Conservation (phyloP, 2,329 filamentous ascomycete genomes). For the Pyrenophora teres region DNA sequence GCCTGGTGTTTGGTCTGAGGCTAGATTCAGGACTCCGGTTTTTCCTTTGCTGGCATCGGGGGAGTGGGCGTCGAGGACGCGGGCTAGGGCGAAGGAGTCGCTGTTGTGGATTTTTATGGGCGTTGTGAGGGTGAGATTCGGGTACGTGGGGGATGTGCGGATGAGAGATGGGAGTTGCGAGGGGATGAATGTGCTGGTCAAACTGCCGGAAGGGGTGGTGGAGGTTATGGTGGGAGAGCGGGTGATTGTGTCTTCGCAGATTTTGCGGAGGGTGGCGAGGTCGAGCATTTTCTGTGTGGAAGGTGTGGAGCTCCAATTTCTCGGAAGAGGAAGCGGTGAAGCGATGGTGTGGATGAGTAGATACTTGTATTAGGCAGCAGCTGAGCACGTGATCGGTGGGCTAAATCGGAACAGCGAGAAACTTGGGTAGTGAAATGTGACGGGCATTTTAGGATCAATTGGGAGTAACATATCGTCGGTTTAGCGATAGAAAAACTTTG, state of each 20-base stretch:
- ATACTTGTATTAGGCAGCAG: too few relatives aligned
- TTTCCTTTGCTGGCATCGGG: slow-evolving; percentile 5
- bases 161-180: slow-evolving; percentile 20
- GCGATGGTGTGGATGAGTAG: too few relatives aligned
- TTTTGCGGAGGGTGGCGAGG: slow-evolving; percentile 21
- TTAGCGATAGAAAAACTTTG: too few relatives aligned
- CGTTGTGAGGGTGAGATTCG: slow-evolving; percentile 3
- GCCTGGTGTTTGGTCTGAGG: slow-evolving; percentile 24
- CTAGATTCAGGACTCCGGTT: slow-evolving; percentile 27
- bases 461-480: too few relatives aligned
- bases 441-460: too few relatives aligned
- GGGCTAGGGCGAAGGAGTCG: slow-evolving; percentile 27
- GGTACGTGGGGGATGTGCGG: slow-evolving; percentile 2
- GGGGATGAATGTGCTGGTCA: slow-evolving; percentile 22
- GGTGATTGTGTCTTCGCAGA: slow-evolving; percentile 29
- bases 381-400: too few relatives aligned
- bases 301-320: too few relatives aligned
- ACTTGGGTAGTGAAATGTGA: too few relatives aligned
- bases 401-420: too few relatives aligned
- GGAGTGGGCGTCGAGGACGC: background rate
- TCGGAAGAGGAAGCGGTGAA: too few relatives aligned
- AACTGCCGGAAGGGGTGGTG: slow-evolving; percentile 17
- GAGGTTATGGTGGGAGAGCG: slow-evolving; percentile 17
- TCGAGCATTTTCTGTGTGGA: slow-evolving; percentile 15
- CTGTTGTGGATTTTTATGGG: slow-evolving; percentile 23